phyloP scores from a whole-genome alignment of 225 moss, liverwort and hornwort species.

The Pseudisothecium myosuroides region DNA sequence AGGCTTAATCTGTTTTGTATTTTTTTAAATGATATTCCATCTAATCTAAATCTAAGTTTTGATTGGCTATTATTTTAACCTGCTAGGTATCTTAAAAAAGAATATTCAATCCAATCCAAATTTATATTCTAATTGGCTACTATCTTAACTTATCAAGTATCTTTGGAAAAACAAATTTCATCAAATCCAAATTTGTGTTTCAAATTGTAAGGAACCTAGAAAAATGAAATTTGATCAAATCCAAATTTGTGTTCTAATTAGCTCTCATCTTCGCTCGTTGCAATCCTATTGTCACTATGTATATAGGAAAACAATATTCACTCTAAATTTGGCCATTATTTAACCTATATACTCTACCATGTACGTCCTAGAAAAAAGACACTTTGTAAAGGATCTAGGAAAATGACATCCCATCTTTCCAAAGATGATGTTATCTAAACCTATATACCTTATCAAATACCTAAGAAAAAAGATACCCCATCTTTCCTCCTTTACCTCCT shows the following conservation, averaged over 20 bases:
- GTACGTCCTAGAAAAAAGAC: neutral
- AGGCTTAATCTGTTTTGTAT: accelerated
- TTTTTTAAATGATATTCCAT: neutral
- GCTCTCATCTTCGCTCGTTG: neutral
- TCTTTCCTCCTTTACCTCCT: too few species aligned
- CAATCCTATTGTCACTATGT: neutral
- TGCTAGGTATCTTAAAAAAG: neutral
- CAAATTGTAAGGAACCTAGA: accelerated
- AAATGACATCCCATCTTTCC: neutral
- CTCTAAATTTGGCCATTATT: neutral
- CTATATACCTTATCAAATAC: neutral
- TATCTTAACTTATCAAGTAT: neutral
- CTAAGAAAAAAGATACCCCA: too few species aligned
- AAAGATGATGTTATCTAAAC: neutral
- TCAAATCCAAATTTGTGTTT: neutral
- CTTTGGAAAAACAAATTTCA: neutral
- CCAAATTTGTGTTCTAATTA: neutral
- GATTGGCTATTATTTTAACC: neutral
- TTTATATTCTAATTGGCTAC: neutral
- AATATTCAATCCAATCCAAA: neutral
- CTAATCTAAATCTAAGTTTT: neutral
- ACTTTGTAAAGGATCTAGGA: accelerated
- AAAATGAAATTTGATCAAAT: neutral
- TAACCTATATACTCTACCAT: accelerated
- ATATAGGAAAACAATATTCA: neutral